Conservation (phyloP, 306 rosid species). For the Urtica urens region DNA sequence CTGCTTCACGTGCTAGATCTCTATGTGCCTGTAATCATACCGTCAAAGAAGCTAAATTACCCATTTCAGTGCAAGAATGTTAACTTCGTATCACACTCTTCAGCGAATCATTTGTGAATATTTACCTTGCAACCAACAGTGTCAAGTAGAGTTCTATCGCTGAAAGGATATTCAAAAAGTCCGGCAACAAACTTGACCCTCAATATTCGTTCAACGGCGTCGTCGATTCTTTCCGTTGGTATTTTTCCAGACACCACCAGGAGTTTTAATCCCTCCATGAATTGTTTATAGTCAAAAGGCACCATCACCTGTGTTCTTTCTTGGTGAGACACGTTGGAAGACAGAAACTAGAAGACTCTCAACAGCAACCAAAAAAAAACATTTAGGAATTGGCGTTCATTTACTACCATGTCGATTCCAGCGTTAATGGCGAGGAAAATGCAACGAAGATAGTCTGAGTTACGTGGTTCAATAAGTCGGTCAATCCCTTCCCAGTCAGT, state of each 20-base stretch:
- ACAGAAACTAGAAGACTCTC: conserved; percentile 1
- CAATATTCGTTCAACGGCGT: conserved; percentile 71
- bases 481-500: conserved; percentile 85
- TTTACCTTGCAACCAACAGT: conserved; percentile 77
- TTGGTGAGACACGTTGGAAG: conserved; percentile 8
- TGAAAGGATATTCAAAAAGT: conserved; percentile 58
- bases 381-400: conserved; percentile 7
- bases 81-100: background rate
- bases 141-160: conserved; percentile 60
- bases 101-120: too few relatives aligned
- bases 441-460: conserved; percentile 53
- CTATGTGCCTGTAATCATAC: conserved; percentile 48
- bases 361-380: too few relatives aligned
- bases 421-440: conserved; percentile 57
- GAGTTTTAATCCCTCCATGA: conserved; percentile 38
- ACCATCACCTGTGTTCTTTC: conserved; percentile 64
- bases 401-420: conserved; percentile 80
- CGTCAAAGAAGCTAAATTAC: background rate
- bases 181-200: conserved; percentile 80
- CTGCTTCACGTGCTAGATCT: conserved; percentile 81
- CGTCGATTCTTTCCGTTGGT: conserved; percentile 56
- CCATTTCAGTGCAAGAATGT: background rate
- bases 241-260: conserved; percentile 59
- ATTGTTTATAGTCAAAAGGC: conserved; percentile 33
- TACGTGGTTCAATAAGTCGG: conserved; percentile 39